These are phyloP conservation scores for Thelephora ganbajun DNA, from an alignment of 768 basidiomycete species.

Conservation along the genomic window DNA sequence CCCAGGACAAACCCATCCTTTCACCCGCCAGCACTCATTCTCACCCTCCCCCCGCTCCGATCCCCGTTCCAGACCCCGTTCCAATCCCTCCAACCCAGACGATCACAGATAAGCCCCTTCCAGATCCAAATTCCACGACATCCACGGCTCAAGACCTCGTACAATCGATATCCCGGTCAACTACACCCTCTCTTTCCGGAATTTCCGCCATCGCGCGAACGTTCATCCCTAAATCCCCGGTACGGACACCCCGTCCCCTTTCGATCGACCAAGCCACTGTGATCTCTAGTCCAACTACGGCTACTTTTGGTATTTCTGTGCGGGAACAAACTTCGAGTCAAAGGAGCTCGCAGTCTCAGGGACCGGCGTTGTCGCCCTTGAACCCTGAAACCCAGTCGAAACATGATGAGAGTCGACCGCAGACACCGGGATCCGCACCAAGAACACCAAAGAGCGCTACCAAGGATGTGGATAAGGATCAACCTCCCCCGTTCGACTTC, in stretches of 20 bases:
- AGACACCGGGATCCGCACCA: constrained; percentile 6
- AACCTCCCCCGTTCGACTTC: constrained; percentile 67
- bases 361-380: neutral
- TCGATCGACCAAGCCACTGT: constrained; percentile 48
- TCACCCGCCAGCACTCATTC: neutral
- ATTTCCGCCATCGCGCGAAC: constrained; percentile 54
- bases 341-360: neutral
- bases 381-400: constrained; percentile 6
- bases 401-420: constrained; percentile 6
- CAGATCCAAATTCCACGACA: constrained; percentile 7
- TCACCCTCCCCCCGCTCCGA: neutral
- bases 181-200: constrained; percentile 42
- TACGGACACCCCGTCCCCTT: constrained; percentile 31
- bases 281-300: constrained; percentile 41
- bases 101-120: neutral
- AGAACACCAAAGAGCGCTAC: constrained; percentile 7
- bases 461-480: constrained; percentile 16
- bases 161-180: constrained; percentile 15
- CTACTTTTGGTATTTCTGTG: constrained; percentile 27
- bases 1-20: neutral
- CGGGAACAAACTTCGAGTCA: constrained; percentile 24
- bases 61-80: neutral
- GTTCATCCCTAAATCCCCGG: constrained; percentile 28
- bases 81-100: neutral
- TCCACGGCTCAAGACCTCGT: constrained; percentile 16